Base-by-base conservation (phyloP, 2,329 filamentous ascomycete genomes). In the Fusarium scirpi region DNA sequence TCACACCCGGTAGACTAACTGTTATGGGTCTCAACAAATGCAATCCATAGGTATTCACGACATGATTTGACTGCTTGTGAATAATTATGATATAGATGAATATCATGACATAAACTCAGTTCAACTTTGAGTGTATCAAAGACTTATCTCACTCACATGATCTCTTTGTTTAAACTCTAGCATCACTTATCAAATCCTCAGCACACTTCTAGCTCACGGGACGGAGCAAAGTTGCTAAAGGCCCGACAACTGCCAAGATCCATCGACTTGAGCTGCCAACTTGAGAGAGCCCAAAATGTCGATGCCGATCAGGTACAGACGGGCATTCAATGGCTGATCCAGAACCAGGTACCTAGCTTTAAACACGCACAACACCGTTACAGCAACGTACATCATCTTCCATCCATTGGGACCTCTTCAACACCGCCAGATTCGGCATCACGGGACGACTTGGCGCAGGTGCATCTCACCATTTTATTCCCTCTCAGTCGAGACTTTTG, bases 271-370 rank as follows among this genome's bases (percentile, higher is more conserved):
- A 45, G 43, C 40, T 62, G 40, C 38, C 51, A 49, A 56, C 57
- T 54, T 29, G 25, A 59, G 44, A 44, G 38, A 69, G 49, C 34
- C 66, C 57, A 74, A 48, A 54, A 62, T 29, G 43, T 51, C 41
- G 65, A 56, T 62, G 72, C 64, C 72, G 70, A 74, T 74, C 72
- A 74, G 72, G 72, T 74, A 74, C 72, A 60, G 48, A 16, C 32
- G 58, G 52, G 43, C 65, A 68, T 62, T 74, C 70, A 73, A 71
- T 73, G 70, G 70, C 70, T 53, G 53, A 47, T 46, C 55, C 67
- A 51, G 56, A 32, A 57, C 47, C 34, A 64, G 54, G 22, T 32
- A 38, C 18, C 51, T 59, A 56, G 45, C 40, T 48, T 56, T 54
- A 48, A 56, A 58, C 47, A 62, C 44, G 30, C 29, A 69, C 51